A percentile compares a stretch with the other conserved stretches of the same genome.
phyloP scores from a whole-genome alignment of 305 asterid genomes.

The Rubia peregrina region DNA sequence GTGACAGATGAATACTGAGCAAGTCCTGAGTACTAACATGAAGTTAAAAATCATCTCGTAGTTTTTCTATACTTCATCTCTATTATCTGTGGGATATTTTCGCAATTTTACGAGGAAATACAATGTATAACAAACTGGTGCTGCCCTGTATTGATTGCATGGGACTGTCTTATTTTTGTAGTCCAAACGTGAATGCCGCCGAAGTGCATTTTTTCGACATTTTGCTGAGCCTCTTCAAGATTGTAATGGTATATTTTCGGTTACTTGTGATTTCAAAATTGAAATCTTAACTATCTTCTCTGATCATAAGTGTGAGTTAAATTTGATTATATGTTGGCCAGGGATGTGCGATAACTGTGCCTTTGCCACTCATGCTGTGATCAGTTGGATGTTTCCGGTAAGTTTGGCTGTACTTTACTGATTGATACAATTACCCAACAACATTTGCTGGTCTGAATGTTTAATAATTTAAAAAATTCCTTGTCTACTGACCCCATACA shows the following conservation, averaged over 20 bases:
- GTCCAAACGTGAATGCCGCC: constrained; percentile 80
- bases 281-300: constrained; percentile 6
- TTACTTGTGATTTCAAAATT: constrained; percentile 16
- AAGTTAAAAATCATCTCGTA: constrained; percentile 1
- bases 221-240: constrained; percentile 88
- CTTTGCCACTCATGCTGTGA: constrained; percentile 50
- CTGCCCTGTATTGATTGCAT: not conserved
- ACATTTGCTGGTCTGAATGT: not conserved
- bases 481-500: not conserved
- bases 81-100: not conserved
- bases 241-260: constrained; percentile 59
- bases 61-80: not conserved
- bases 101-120: not conserved
- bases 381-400: constrained; percentile 85
- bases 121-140: not conserved
- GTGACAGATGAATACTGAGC: not conserved
- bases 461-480: not conserved
- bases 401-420: constrained; percentile 2
- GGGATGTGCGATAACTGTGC: constrained; percentile 98
- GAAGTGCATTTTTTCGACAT: constrained; percentile 84
- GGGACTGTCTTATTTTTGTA: constrained; percentile 23
- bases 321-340: constrained; percentile 26
- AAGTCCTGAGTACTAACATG: not conserved
- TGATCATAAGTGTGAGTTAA: constrained; percentile 17
- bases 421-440: not conserved